Evolutionary conservation across 306 rosid species (phyloP).

Genomic region (Cyclanthera cordifolia): DNA sequence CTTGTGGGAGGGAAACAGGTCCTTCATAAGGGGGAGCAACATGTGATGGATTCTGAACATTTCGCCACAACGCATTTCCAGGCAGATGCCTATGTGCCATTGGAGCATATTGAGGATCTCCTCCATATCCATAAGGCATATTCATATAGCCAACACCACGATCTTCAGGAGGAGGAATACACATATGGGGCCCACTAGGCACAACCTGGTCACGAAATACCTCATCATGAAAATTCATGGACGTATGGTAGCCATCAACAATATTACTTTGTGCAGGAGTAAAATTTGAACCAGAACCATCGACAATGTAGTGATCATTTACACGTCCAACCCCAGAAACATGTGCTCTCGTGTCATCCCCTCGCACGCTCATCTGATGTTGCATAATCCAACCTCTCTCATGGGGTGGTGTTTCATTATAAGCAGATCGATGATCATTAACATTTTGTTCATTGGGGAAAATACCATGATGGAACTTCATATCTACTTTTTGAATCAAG

Average conservation of each 20-base stretch:
- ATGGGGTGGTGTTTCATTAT: conserved; percentile 46
- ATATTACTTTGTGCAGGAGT: conserved; percentile 44
- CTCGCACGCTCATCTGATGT: conserved; percentile 39
- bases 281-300: conserved; percentile 43
- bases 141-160: conserved; percentile 46
- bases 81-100: conserved; percentile 42
- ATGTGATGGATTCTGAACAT: conserved; percentile 38
- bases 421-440: conserved; percentile 38
- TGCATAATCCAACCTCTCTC: conserved; percentile 64
- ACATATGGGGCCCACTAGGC: conserved; percentile 38
- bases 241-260: conserved; percentile 34
- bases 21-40: conserved; percentile 51
- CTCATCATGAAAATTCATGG: conserved; percentile 51
- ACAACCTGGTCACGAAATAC: conserved; percentile 52
- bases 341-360: conserved; percentile 46
- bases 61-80: conserved; percentile 56
- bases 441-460: conserved; percentile 42
- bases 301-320: conserved; percentile 50
- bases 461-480: conserved; percentile 53
- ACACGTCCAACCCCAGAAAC: conserved; percentile 47
- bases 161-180: conserved; percentile 56
- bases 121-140: conserved; percentile 45
- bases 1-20: conserved; percentile 32
- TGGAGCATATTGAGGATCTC: conserved; percentile 45
- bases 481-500: conserved; percentile 44